These are phyloP conservation scores for Microsporum audouinii DNA, from an alignment of 2,329 filamentous ascomycete species.

Conservation along the genomic window DNA sequence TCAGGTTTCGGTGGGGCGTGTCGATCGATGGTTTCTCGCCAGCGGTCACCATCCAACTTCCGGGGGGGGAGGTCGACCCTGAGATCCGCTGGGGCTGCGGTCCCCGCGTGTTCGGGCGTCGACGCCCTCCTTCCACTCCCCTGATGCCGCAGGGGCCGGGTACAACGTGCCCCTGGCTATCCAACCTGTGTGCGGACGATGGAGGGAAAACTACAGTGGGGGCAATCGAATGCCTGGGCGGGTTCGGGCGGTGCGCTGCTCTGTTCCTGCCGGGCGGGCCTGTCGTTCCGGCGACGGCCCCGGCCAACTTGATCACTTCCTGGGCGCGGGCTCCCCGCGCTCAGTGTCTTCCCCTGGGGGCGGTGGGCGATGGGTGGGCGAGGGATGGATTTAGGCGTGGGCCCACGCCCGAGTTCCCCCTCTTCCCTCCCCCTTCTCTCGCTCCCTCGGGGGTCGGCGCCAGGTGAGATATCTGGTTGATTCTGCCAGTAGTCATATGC, in stretches of 20 bases:
- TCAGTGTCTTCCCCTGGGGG: too few species aligned
- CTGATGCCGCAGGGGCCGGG: background rate
- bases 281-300: too few species aligned
- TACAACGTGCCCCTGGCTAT: background rate
- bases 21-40: background rate
- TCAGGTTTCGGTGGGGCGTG: background rate
- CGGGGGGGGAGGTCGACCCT: background rate
- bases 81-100: background rate
- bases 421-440: too few species aligned
- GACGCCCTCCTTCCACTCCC: background rate
- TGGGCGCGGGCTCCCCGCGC: too few species aligned
- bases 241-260: background rate
- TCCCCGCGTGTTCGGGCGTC: background rate
- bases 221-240: background rate
- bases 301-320: too few species aligned
- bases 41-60: background rate
- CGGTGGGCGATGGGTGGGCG: too few species aligned
- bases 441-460: background rate
- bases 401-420: too few species aligned
- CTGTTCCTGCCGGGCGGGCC: background rate
- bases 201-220: background rate
- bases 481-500: conserved; percentile 38
- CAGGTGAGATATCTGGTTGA: conserved; percentile 26
- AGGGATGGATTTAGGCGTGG: too few species aligned
- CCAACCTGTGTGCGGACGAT: background rate